A percentile compares a stretch with the other conserved stretches of the same genome.
These are phyloP conservation scores for Parasarocladium wereldwijsianum DNA, from an alignment of 2,329 filamentous ascomycete species.

Conservation along the genomic window DNA sequence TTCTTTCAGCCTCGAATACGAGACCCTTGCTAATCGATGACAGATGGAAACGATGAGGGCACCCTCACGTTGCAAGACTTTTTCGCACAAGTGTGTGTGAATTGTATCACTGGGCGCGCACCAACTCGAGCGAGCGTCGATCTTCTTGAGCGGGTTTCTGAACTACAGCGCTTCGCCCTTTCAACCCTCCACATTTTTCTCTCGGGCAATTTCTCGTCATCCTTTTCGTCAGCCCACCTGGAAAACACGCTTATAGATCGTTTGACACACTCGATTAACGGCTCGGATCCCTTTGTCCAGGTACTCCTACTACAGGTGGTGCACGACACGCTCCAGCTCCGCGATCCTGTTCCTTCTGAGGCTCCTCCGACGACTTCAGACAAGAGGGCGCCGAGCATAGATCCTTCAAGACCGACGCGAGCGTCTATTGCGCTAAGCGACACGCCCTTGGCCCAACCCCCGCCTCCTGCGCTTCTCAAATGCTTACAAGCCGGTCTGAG, in stretches of 20 bases:
- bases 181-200: slow-evolving; percentile 57
- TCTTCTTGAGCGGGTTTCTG: slow-evolving; percentile 33
- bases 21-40: slow-evolving; percentile 9
- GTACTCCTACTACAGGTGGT: slow-evolving; percentile 67
- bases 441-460: slow-evolving; percentile 4
- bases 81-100: slow-evolving; percentile 50
- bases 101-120: slow-evolving; percentile 32
- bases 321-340: slow-evolving; percentile 56
- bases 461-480: slow-evolving; percentile 60
- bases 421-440: slow-evolving; percentile 21
- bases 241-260: slow-evolving; percentile 58
- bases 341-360: slow-evolving; percentile 26
- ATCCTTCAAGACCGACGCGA: slow-evolving; percentile 24
- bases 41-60: slow-evolving; percentile 35
- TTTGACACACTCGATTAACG: slow-evolving; percentile 44
- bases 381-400: slow-evolving; percentile 26
- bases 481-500: slow-evolving; percentile 73
- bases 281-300: slow-evolving; percentile 57
- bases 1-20: not conserved
- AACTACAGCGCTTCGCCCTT: slow-evolving; percentile 57
- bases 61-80: slow-evolving; percentile 52
- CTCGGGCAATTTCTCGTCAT: slow-evolving; percentile 43
- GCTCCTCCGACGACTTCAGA: slow-evolving; percentile 31
- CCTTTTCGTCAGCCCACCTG: slow-evolving; percentile 48
- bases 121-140: slow-evolving; percentile 10